Base-by-base conservation (phyloP, 1,139 yeast genomes). In the Schwanniomyces etchellsii region DNA sequence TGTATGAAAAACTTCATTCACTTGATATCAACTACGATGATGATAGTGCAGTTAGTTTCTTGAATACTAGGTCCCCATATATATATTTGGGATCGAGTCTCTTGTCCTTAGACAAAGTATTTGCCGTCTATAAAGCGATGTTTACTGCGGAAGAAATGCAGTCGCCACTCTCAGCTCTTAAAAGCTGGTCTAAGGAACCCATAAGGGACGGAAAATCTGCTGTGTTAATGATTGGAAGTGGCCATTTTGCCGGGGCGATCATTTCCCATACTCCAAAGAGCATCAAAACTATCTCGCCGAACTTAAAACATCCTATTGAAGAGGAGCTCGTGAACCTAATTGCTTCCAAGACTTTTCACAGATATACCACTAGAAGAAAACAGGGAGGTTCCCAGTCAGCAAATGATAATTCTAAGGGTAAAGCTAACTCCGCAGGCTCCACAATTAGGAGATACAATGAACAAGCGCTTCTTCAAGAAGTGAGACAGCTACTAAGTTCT, bases 331-430 rank as follows among this genome's bases (percentile, higher is more conserved):
- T 82, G 2, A 71, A 78, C 21, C 56, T 89, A 4, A 37, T 86
- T 4, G 81, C 68, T 10, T 85, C 88, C 37, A 91, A 89, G 48
- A 83, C 96, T 0, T 88, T 86, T 54, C 98, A 91, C 54, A 69
- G 97, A 43, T 91, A 91, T 50, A 91, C 99, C 3, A 88, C 96
- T 1, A 80, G 99, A 61, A 74, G 96, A 42, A 93, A 91, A 48
- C 99, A 91, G 56, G 99, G 99, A 60, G 98, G 98, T 1, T 74
- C 97, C 0, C 99, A 91, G 55, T 76, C 91, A 39, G 89, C 96
- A 1, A 82, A 77, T 56, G 99, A 91, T 56, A 85, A 81, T 50
- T 81, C 95, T 1, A 75, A 82, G 42, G 97, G 98, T 3, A 89
- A 89, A 52, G 98, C 98, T 7, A 86, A 86, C 42, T 88, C 96